phyloP scores from a whole-genome alignment of 257 asterid genomes.

The Nicotiana benthamiana region DNA sequence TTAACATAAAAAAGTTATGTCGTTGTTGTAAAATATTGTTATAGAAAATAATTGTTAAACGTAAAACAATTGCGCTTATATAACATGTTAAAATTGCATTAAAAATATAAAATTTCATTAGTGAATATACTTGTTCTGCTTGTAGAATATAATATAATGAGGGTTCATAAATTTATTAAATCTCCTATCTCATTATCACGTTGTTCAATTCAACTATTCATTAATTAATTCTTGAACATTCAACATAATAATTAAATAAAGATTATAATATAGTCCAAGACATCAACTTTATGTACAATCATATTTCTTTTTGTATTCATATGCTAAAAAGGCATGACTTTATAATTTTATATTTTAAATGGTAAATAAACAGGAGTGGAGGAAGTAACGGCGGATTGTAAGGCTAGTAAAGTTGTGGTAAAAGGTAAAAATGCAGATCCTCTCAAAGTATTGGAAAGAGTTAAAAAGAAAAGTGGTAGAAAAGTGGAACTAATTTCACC shows the following conservation, averaged over 20 bases:
- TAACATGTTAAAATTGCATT: not conserved
- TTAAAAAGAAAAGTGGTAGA: constrained; percentile 58
- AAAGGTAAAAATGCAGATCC: constrained; percentile 76
- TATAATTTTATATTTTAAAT: not conserved
- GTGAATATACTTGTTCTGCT: not conserved
- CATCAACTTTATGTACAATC: not conserved
- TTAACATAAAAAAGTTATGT: too few relatives aligned
- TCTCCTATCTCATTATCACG: not conserved
- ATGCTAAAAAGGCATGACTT: not conserved
- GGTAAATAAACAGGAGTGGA: constrained; percentile 56
- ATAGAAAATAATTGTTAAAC: too few relatives aligned
- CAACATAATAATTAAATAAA: not conserved
- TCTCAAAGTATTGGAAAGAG: constrained; percentile 58
- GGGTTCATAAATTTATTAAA: not conserved
- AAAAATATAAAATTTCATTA: not conserved
- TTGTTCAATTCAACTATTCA: not conserved
- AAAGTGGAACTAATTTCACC: constrained; percentile 75
- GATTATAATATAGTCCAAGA: not conserved
- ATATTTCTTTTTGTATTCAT: not conserved
- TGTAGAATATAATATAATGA: not conserved
- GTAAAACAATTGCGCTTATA: too few relatives aligned
- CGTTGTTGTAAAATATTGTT: too few relatives aligned
- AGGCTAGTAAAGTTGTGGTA: constrained; percentile 84
- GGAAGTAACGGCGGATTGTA: constrained; percentile 62
- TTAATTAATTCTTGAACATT: not conserved